A percentile compares a stretch with the other conserved stretches of the same genome.
phyloP scores from a whole-genome alignment of 371 early-diverging fungal genomes.

The Mucor sp. region DNA sequence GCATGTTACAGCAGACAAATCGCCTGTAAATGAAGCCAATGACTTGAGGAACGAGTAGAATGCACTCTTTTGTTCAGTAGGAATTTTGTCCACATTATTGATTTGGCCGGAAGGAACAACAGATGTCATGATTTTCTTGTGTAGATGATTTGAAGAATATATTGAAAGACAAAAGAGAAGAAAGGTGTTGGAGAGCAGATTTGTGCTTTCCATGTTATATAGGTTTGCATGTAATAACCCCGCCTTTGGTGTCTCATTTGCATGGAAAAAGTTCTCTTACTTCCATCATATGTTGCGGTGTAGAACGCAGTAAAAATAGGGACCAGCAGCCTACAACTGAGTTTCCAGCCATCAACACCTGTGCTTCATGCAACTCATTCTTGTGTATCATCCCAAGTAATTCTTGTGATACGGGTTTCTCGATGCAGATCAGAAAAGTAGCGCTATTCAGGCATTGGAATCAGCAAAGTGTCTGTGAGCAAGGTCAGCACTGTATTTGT shows the following conservation, averaged over 20 bases:
- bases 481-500: neutral
- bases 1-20: slow-evolving; percentile 73
- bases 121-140: neutral
- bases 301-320: slow-evolving; percentile 4
- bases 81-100: slow-evolving; percentile 53
- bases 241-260: neutral
- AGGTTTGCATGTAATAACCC: neutral
- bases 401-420: neutral
- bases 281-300: neutral
- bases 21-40: slow-evolving; percentile 74
- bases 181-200: neutral
- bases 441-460: neutral
- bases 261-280: neutral
- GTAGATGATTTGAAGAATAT: neutral
- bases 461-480: neutral
- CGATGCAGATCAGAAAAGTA: neutral
- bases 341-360: neutral
- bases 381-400: neutral
- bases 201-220: neutral
- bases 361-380: neutral
- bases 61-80: slow-evolving; percentile 63
- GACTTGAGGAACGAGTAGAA: slow-evolving; percentile 70
- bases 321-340: neutral
- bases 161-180: neutral
- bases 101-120: slow-evolving; percentile 20